Conservation (phyloP, 169 alveolate genomes). For the Plasmodium relictum region DNA sequence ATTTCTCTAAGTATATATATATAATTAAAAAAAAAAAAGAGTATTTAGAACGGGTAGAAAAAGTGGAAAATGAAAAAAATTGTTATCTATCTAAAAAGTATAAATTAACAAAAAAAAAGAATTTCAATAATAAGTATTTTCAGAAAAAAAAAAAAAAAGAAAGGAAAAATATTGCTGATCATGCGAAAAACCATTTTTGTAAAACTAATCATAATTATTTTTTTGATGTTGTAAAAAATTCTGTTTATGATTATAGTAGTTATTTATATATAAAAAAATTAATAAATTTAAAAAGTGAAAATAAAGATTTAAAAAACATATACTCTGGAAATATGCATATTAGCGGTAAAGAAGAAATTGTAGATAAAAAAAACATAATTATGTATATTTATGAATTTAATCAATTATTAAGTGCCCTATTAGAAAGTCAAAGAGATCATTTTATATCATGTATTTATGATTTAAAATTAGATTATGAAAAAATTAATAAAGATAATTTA, state of each 20-base stretch:
- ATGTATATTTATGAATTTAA: constrained; percentile 64
- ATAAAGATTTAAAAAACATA: constrained; percentile 37
- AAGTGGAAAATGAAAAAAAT: neutral
- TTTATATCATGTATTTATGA: constrained; percentile 48
- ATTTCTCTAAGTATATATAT: neutral
- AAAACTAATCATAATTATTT: constrained; percentile 54
- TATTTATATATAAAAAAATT: constrained; percentile 46
- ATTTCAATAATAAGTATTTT: neutral
- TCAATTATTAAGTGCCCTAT: constrained; percentile 55
- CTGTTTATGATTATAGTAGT: constrained; percentile 67
- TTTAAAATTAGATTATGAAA: constrained; percentile 49
- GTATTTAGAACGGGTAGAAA: no score
- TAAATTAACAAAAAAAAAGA: neutral
- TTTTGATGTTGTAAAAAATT: constrained; percentile 54
- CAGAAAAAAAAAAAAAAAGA: neutral
- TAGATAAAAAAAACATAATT: constrained; percentile 50
- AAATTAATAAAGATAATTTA: constrained; percentile 20
- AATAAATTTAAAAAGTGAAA: constrained; percentile 61
- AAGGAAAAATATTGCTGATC: constrained; percentile 31
- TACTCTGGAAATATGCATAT: constrained; percentile 31
- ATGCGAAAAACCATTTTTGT: constrained; percentile 52
- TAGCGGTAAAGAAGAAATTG: constrained; percentile 26
- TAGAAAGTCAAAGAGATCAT: constrained; percentile 60
- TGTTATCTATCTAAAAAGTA: constrained; percentile 2
- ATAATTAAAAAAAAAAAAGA: neutral